A percentile compares a stretch with the other conserved stretches of the same genome.
These are phyloP conservation scores for Teunomyces gatunensis DNA, from an alignment of 805 yeast genomes.

Conservation along the genomic window DNA sequence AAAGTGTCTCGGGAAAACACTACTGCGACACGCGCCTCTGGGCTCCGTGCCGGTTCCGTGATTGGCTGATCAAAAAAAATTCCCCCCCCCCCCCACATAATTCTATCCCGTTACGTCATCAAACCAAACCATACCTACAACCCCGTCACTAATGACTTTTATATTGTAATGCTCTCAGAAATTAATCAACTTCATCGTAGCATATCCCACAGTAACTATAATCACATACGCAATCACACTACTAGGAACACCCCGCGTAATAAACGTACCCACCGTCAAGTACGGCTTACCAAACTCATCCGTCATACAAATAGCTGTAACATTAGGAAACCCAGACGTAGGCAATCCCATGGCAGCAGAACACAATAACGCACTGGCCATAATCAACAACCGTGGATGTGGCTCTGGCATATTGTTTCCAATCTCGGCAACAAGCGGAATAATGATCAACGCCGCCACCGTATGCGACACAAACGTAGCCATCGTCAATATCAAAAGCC, in stretches of 20 bases:
- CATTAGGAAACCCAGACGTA: conserved; percentile 45
- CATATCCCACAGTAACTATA: conserved; percentile 39
- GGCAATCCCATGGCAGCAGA: conserved; percentile 48
- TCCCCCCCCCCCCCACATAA: no score
- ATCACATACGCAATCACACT: conserved; percentile 35
- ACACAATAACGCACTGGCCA: conserved; percentile 41
- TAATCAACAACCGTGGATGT: conserved; percentile 38
- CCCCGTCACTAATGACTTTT: no score
- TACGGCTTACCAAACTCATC: conserved; percentile 42
- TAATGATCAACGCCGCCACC: conserved; percentile 42
- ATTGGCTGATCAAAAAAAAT: not conserved
- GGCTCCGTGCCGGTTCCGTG: not conserved
- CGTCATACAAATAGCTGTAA: conserved; percentile 42
- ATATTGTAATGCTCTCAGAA: conserved; percentile 6
- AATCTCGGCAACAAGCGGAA: conserved; percentile 41
- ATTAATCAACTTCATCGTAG: conserved; percentile 28
- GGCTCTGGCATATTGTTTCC: conserved; percentile 37
- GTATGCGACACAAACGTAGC: conserved; percentile 47
- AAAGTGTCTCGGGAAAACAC: not conserved
- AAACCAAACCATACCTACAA: no score
- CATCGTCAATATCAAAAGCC: conserved; percentile 37
- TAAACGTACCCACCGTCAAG: conserved; percentile 40
- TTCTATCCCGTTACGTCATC: no score
- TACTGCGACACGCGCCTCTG: not conserved
- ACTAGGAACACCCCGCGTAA: conserved; percentile 43